Conservation (phyloP, 2,329 filamentous ascomycete genomes). For the Neophaeococcomyces aloes region DNA sequence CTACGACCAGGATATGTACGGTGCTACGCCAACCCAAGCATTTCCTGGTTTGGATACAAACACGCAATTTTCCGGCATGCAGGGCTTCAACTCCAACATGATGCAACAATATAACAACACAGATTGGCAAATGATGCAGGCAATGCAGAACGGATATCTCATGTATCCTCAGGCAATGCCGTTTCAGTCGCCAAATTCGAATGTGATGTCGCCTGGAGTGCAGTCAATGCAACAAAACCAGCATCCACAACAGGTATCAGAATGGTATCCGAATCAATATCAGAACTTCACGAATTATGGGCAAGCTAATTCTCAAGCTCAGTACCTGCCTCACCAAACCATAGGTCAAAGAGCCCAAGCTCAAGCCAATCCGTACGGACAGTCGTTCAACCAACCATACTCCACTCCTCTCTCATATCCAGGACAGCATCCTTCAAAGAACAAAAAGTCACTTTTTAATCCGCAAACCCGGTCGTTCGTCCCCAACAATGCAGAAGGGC, state of each 20-base stretch:
- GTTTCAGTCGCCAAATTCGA: constrained; percentile 24
- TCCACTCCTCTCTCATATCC: constrained; percentile 10
- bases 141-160: constrained; percentile 20
- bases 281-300: constrained; percentile 2
- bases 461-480: constrained; percentile 90
- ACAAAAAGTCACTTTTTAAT: constrained; percentile 68
- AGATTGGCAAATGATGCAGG: constrained; percentile 6
- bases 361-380: constrained; percentile 58
- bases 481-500: constrained; percentile 44
- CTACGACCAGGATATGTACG: constrained; percentile 16
- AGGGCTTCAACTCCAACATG: not conserved
- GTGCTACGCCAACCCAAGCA: constrained; percentile 17
- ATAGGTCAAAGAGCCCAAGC: constrained; percentile 68
- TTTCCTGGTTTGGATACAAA: constrained; percentile 16
- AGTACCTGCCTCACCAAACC: constrained; percentile 40
- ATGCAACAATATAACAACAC: not conserved
- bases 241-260: no score
- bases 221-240: not conserved
- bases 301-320: not conserved
- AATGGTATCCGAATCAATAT: constrained; percentile 4
- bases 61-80: constrained; percentile 8
- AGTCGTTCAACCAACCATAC: not conserved
- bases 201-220: constrained; percentile 1
- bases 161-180: constrained; percentile 23
- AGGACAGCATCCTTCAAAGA: constrained; percentile 75